These are phyloP conservation scores for Durotheca rogersii DNA, from an alignment of 495 filamentous ascomycete species.

Conservation along the genomic window DNA sequence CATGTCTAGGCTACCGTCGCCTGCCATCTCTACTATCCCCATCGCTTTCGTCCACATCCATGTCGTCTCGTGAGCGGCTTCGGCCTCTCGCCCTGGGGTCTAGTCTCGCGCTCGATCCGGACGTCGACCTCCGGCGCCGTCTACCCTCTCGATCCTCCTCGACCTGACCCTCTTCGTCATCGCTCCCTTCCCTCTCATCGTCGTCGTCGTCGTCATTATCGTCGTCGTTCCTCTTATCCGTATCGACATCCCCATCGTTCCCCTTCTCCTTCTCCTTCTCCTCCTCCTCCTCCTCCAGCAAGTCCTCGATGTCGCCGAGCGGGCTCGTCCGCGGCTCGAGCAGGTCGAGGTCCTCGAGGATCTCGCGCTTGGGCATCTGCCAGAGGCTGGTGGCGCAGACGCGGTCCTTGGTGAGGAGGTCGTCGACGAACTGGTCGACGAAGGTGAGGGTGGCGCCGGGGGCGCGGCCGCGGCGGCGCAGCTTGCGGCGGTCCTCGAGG, in stretches of 20 bases:
- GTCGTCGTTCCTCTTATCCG: constrained; percentile 20
- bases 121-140: constrained; percentile 25
- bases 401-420: constrained; percentile 83
- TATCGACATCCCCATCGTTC: constrained; percentile 25
- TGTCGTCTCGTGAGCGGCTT: constrained; percentile 30
- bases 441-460: constrained; percentile 70
- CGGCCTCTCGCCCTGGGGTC: constrained; percentile 16
- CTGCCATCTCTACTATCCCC: constrained; percentile 18
- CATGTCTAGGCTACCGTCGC: constrained; percentile 3
- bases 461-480: constrained; percentile 72
- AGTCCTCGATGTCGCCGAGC: constrained; percentile 80
- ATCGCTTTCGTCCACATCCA: constrained; percentile 40
- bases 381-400: constrained; percentile 90
- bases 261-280: constrained; percentile 38
- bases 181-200: constrained; percentile 21
- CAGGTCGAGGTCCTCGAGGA: constrained; percentile 86
- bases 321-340: constrained; percentile 85
- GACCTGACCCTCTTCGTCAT: constrained; percentile 27
- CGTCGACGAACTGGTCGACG: constrained; percentile 93
- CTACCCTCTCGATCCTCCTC: constrained; percentile 12
- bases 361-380: constrained; percentile 79
- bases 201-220: constrained; percentile 28
- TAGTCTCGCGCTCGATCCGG: constrained; percentile 26
- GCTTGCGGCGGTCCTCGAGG: constrained; percentile 78
- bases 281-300: constrained; percentile 67